Percentiles rank a stretch among this genome's conserved stretches.
These are phyloP conservation scores for Papiliotrema flavescens DNA, from an alignment of 1,284 basidiomycete species.

Conservation along the genomic window DNA sequence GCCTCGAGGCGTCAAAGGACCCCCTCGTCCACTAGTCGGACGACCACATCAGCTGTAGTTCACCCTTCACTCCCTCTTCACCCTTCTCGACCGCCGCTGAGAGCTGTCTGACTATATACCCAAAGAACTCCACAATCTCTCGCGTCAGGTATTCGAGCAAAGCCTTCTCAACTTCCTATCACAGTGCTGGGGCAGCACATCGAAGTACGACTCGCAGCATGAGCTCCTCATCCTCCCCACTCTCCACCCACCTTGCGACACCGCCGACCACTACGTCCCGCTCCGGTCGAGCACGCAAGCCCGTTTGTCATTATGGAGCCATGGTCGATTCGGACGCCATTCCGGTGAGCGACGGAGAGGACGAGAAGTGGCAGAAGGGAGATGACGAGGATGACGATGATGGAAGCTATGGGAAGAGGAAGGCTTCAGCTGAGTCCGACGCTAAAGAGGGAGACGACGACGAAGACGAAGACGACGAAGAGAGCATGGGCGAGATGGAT, in stretches of 20 bases:
- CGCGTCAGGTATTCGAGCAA: too few species aligned
- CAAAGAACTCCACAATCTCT: too few species aligned
- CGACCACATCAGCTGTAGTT: too few species aligned
- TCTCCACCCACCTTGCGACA: too few species aligned
- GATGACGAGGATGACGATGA: slow-evolving; percentile 3
- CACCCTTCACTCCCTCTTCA: too few species aligned
- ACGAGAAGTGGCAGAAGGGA: background rate
- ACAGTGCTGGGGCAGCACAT: background rate
- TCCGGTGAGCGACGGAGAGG: slow-evolving; percentile 1
- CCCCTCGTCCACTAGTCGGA: too few species aligned
- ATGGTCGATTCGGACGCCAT: slow-evolving; percentile 4
- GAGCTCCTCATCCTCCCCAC: too few species aligned
- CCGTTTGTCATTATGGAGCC: slow-evolving; percentile 1
- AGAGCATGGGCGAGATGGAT: background rate
- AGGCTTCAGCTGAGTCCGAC: background rate
- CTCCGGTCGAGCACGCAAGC: background rate
- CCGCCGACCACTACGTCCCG: background rate
- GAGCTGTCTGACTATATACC: too few species aligned
- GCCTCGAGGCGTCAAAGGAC: too few species aligned
- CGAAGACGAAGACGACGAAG: background rate
- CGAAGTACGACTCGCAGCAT: background rate
- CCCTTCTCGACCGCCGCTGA: too few species aligned
- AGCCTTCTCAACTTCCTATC: too few species aligned
- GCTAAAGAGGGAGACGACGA: background rate
- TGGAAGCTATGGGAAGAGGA: background rate